A percentile compares a stretch with the other conserved stretches of the same genome.
phyloP scores from a whole-genome alignment of 2,329 filamentous ascomycete genomes.

The Penicillium nordicum region DNA sequence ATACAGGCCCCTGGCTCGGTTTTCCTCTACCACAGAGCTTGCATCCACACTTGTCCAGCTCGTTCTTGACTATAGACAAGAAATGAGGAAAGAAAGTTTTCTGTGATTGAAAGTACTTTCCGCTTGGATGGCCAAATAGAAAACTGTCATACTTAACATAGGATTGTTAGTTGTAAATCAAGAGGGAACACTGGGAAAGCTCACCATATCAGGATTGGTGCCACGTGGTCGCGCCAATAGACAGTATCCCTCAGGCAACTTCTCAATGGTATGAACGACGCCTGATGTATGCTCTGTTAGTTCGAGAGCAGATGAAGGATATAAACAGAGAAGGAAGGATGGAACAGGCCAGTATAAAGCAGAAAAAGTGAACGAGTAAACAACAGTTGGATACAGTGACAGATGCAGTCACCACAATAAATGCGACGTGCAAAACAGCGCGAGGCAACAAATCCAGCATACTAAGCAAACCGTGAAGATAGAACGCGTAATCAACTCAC shows the following conservation, averaged over 20 bases:
- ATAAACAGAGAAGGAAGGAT: background rate
- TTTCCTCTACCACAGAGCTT: conserved; percentile 42
- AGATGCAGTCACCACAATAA: background rate
- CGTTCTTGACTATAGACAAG: conserved; percentile 49
- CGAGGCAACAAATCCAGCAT: background rate
- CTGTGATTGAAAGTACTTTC: conserved; percentile 52
- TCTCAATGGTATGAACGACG: conserved; percentile 50
- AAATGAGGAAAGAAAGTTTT: conserved; percentile 58
- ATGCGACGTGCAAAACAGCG: background rate
- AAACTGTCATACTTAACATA: conserved; percentile 50
- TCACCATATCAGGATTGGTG: conserved; percentile 34
- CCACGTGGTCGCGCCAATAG: conserved; percentile 50
- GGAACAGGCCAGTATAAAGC: background rate
- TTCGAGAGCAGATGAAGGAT: background rate
- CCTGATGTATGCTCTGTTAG: conserved; percentile 27
- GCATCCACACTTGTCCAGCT: conserved; percentile 49
- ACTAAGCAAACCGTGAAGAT: background rate
- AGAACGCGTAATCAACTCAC: conserved; percentile 25
- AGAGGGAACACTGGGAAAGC: conserved; percentile 8
- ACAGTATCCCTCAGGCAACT: conserved; percentile 54
- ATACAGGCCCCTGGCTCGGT: conserved; percentile 7
- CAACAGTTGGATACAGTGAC: background rate
- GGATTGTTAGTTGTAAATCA: background rate
- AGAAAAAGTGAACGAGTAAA: background rate
- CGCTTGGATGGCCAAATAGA: conserved; percentile 55